phyloP scores from a whole-genome alignment of 2,329 filamentous ascomycete species.

The Emergomyces africanus region DNA sequence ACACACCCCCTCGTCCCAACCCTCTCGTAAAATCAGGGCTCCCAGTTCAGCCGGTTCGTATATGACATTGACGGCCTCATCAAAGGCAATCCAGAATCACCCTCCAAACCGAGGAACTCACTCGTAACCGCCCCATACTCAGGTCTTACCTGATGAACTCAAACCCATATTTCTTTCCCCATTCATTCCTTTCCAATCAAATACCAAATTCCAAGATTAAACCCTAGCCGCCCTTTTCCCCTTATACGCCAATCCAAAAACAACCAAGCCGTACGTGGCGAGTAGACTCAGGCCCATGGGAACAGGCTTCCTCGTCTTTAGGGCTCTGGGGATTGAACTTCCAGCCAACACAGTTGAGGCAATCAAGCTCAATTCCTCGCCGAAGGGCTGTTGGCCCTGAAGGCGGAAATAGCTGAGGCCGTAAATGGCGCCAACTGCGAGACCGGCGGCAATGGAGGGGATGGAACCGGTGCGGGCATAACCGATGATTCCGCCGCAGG shows the following conservation, averaged over 20 bases:
- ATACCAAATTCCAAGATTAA: background rate
- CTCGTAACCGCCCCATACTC: background rate
- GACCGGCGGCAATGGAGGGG: conserved; percentile 73
- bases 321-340: conserved; percentile 71
- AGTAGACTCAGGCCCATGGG: conserved; percentile 67
- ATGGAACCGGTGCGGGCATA: conserved; percentile 75
- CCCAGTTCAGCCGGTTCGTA: background rate
- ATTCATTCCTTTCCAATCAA: background rate
- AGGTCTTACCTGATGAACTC: background rate
- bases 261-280: conserved; percentile 63
- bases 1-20: background rate
- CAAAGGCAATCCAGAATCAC: background rate
- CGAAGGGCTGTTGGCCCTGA: conserved; percentile 62
- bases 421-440: conserved; percentile 68
- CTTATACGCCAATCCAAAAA: conserved; percentile 60
- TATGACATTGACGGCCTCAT: background rate
- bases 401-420: conserved; percentile 71
- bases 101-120: background rate
- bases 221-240: conserved; percentile 16
- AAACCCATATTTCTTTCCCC: background rate
- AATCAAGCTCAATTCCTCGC: conserved; percentile 75
- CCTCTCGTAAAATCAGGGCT: background rate
- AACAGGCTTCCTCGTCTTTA: conserved; percentile 72
- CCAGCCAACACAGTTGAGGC: conserved; percentile 77
- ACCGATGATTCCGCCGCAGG: conserved; percentile 74